Base-by-base conservation (phyloP, 208 protist genomes). In the Leptomonas seymouri region DNA sequence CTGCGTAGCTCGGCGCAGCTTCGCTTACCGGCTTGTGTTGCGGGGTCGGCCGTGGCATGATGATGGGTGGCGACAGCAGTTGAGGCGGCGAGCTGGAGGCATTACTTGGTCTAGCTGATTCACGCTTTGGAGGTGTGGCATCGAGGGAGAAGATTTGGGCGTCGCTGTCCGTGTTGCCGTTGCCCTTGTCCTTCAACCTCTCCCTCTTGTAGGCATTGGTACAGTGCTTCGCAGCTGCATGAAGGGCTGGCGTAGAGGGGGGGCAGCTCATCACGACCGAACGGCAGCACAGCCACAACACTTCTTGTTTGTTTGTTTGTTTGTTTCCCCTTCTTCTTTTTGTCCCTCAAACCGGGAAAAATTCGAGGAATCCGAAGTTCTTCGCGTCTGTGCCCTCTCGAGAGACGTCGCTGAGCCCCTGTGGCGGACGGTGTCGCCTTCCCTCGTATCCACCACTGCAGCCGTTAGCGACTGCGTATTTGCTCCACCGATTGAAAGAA, bases 221-320 rank as follows among this genome's bases (percentile, higher is more conserved):
- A 36, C 16, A 21, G 36, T 0, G 7, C 7, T 5, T 30, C 25
- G 48, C 46, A 34, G 61, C 20, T 46, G 61, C 30, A 28, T 23
- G 53, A 9, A 36, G 11, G 30, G 18, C 16, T 1, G 18, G 21
- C 5, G 18, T 6, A 21, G 20, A 21, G 44, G 54, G 49, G 11
- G 41, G 5, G 31, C 56, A 57, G 45, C n/a, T 64, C 61, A 67
- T 67, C 39, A 7, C 39, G 39, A 44, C 39, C 14, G 39, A 7
- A 7, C 7, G 39, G 39, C 7, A 16, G 7, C 11, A 44, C 11
- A 44, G 14, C 14, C 11, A 44, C 39, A 44, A 44, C 14, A 44
- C 7, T 44, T 16, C 23, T 55, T 8, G 4, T 5, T 55, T 55
- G 27, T 34, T 55, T 44, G 39, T 16, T 14, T 44, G 39, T 7